Evolutionary conservation across 139 green algal species (phyloP).

Genomic region (Ettlia oleoabundans): DNA sequence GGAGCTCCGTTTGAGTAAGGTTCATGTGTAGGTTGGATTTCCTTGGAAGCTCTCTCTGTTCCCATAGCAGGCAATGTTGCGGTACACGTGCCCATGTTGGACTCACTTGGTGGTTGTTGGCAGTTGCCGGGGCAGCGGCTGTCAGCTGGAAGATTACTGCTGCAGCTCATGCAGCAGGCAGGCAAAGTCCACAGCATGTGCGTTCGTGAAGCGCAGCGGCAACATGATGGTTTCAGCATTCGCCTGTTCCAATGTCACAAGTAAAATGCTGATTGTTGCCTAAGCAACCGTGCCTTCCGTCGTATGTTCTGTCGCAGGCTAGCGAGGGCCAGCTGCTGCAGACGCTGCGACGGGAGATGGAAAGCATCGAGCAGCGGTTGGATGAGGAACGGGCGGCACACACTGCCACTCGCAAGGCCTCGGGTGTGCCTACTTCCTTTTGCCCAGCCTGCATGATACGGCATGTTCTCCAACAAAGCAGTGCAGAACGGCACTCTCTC

Average conservation of each 20-base stretch:
- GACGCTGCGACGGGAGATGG: constrained; percentile 64
- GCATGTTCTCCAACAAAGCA: too few relatives aligned
- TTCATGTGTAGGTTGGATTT: too few relatives aligned
- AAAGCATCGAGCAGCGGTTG: constrained; percentile 57
- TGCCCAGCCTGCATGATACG: too few relatives aligned
- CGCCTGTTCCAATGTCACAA: neutral
- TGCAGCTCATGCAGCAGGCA: neutral
- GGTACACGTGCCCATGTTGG: too few relatives aligned
- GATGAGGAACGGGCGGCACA: constrained; percentile 65
- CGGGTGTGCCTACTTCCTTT: neutral
- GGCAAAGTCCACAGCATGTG: neutral
- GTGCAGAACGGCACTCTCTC: neutral
- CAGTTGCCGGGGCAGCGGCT: too few relatives aligned
- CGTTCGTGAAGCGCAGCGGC: neutral
- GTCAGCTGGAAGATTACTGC: neutral
- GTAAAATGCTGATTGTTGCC: neutral
- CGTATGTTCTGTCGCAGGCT: neutral
- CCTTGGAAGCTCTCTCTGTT: too few relatives aligned
- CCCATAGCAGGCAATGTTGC: too few relatives aligned
- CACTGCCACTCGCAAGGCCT: neutral
- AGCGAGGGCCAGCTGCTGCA: constrained; percentile 50
- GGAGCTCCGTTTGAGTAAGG: too few relatives aligned
- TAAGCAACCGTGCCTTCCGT: too few relatives aligned
- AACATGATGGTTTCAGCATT: neutral
- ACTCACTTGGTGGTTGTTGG: too few relatives aligned